Evolutionary conservation across 768 basidiomycete genomes (phyloP).

Genomic region (Imleria badia): DNA sequence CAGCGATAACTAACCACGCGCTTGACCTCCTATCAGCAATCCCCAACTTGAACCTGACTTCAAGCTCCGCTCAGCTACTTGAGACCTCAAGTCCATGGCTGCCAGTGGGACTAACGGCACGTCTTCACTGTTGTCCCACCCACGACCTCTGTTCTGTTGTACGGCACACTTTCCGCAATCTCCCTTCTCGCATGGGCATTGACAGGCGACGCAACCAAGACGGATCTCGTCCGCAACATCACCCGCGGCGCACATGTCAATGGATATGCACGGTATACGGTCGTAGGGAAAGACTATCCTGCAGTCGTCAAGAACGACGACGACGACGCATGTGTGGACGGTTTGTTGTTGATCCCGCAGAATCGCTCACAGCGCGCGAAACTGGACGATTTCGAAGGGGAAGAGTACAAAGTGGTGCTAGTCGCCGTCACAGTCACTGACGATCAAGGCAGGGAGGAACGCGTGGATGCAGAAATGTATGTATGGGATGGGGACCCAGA

Average conservation of each 20-base stretch:
- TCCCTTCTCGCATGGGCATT: background rate
- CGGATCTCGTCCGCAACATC: background rate
- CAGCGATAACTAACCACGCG: too few relatives aligned
- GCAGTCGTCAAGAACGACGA: background rate
- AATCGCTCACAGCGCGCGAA: background rate
- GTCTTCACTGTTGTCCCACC: too few relatives aligned
- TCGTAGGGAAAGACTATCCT: background rate
- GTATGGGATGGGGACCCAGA: background rate
- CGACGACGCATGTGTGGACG: background rate
- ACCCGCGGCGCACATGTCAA: background rate
- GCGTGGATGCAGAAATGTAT: background rate
- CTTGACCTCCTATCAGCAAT: too few relatives aligned
- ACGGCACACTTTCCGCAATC: background rate
- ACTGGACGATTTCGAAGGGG: slow-evolving; percentile 1
- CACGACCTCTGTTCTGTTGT: background rate
- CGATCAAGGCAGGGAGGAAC: background rate
- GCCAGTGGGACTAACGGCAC: too few relatives aligned
- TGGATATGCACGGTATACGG: background rate
- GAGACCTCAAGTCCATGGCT: too few relatives aligned
- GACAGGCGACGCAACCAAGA: background rate
- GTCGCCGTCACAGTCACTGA: background rate
- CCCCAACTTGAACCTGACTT: too few relatives aligned
- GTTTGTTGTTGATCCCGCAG: background rate
- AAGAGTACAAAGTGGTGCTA: background rate
- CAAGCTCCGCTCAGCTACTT: too few relatives aligned